Percentiles rank a stretch among this genome's conserved stretches.
Conservation (phyloP, 1,284 basidiomycete species). For the Ustilago esculenta region DNA sequence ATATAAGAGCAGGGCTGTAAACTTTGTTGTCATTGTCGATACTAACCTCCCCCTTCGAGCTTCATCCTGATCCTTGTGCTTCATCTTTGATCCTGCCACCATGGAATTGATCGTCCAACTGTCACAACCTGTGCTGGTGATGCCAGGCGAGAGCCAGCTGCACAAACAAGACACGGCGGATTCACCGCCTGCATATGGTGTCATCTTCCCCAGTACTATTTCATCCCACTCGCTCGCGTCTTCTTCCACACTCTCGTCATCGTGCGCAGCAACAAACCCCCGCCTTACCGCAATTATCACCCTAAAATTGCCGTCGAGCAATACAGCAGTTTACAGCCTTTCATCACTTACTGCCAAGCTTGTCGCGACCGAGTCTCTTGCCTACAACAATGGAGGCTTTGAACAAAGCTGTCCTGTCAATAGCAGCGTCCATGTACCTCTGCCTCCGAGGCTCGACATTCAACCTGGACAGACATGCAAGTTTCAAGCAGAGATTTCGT, state of each 20-base stretch:
- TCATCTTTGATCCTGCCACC: neutral
- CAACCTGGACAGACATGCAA: neutral
- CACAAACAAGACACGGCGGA: neutral
- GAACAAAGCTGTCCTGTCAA: slow-evolving; percentile 17
- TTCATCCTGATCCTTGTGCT: no score
- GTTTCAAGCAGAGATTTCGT: slow-evolving; percentile 7
- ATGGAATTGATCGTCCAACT: slow-evolving; percentile 4
- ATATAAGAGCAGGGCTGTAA: no score
- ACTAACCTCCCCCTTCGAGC: no score
- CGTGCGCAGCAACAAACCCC: no score
- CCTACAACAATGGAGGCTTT: slow-evolving; percentile 11
- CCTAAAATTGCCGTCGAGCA: neutral
- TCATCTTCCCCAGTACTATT: no score
- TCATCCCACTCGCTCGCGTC: no score
- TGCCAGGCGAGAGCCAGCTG: neutral
- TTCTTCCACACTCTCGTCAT: neutral
- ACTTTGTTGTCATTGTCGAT: no score
- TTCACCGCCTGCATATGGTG: slow-evolving; percentile 1
- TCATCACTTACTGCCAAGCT: slow-evolving; percentile 6
- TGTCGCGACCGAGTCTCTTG: slow-evolving; percentile 13
- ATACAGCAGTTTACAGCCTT: neutral
- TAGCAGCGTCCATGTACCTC: neutral
- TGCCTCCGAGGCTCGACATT: neutral
- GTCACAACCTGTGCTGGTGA: neutral
- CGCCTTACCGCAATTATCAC: slow-evolving; percentile 6